phyloP scores from a whole-genome alignment of 2,329 filamentous ascomycete genomes.

The Colletotrichum caudatum region DNA sequence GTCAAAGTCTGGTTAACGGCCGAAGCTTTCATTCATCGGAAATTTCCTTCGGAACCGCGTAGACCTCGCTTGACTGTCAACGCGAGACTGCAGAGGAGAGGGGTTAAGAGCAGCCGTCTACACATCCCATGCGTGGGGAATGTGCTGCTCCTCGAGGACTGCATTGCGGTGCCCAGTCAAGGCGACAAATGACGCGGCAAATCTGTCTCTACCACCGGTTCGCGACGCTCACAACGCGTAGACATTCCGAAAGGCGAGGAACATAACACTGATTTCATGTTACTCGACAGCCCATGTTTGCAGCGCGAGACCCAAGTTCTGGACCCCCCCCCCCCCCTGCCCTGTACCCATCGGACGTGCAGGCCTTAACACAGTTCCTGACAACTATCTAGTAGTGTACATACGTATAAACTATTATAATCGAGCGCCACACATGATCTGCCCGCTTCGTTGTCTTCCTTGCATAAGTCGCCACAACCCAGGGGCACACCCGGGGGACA shows the following conservation, averaged over 20 bases:
- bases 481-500: too few relatives aligned
- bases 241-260: conserved; percentile 5
- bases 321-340: neutral
- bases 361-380: conserved; percentile 5
- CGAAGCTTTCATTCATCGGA: conserved; percentile 10
- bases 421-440: conserved; percentile 3
- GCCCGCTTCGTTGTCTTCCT: conserved; percentile 17
- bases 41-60: conserved; percentile 6
- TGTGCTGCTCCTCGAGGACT: too few relatives aligned
- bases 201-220: neutral
- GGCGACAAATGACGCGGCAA: too few relatives aligned
- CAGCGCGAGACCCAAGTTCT: neutral
- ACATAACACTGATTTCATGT: neutral
- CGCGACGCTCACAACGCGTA: neutral
- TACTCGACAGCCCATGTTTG: neutral
- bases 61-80: conserved; percentile 24
- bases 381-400: neutral
- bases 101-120: conserved; percentile 11
- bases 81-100: conserved; percentile 6
- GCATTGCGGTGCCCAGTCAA: too few relatives aligned
- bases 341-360: neutral
- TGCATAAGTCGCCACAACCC: conserved; percentile 35
- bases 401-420: too few relatives aligned
- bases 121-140: too few relatives aligned
- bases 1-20: conserved; percentile 10